Evolutionary conservation across 495 filamentous ascomycete species (phyloP).

Genomic region (Penicillium angulare): DNA sequence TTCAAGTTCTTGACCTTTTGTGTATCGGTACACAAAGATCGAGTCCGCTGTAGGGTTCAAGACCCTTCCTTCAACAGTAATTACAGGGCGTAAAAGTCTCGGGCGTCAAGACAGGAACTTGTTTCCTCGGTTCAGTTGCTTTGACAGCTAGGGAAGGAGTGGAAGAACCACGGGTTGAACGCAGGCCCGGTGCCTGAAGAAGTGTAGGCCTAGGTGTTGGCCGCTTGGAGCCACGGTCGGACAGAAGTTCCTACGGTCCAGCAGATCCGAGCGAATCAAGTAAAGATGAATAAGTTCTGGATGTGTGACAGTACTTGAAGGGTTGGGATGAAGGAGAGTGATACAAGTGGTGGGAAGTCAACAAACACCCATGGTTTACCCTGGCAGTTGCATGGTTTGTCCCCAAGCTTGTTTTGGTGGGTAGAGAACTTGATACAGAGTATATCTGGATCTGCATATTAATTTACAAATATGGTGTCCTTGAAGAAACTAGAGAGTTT

Average conservation of each 20-base stretch:
- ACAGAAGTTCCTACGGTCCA: conserved; percentile 33
- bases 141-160: not conserved
- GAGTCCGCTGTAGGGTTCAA: not conserved
- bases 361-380: conserved; percentile 2
- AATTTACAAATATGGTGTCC: too few species aligned
- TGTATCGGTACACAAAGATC: not conserved
- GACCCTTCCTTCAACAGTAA: not conserved
- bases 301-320: conserved; percentile 11
- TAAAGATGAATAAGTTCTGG: conserved; percentile 1
- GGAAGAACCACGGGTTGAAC: conserved; percentile 20
- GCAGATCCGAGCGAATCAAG: conserved; percentile 29
- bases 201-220: conserved; percentile 20
- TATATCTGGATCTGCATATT: too few species aligned
- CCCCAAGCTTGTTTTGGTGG: too few species aligned
- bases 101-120: conserved; percentile 14
- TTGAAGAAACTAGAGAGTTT: too few species aligned
- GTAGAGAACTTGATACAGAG: too few species aligned
- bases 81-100: conserved; percentile 6
- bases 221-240: conserved; percentile 30
- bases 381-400: not conserved
- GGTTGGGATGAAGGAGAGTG: not conserved
- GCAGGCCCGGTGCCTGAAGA: conserved; percentile 22
- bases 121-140: not conserved
- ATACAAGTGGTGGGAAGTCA: too few species aligned
- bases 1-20: not conserved